Evolutionary conservation across 129 eudicot genomes (phyloP).

Genomic region (Calendula officinalis): DNA sequence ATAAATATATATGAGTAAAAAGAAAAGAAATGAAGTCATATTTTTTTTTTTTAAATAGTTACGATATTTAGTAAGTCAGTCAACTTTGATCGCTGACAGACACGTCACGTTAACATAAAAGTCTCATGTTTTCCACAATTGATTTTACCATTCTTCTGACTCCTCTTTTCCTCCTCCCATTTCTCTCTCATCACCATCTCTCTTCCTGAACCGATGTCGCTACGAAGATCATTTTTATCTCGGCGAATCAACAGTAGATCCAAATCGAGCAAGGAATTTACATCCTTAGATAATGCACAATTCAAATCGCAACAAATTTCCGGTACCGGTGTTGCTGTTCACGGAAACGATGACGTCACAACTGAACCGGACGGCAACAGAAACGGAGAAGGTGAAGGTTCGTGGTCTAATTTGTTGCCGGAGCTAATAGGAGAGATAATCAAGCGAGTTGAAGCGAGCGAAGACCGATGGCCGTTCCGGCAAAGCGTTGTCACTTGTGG

Average conservation of each 20-base stretch:
- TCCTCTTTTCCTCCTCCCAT: constrained; percentile 11
- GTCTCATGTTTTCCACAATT: constrained; percentile 8
- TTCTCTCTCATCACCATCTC: not conserved
- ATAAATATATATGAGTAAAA: no score
- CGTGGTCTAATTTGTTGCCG: constrained; percentile 80
- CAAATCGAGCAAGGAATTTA: constrained; percentile 37
- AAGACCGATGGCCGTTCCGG: constrained; percentile 76
- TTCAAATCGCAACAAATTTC: constrained; percentile 21
- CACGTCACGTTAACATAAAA: constrained; percentile 27
- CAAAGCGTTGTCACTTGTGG: constrained; percentile 78
- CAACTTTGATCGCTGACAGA: constrained; percentile 28
- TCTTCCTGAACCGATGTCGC: constrained; percentile 32
- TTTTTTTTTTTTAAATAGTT: no score
- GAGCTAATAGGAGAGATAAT: constrained; percentile 85
- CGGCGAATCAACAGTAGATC: constrained; percentile 54
- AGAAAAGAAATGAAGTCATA: no score
- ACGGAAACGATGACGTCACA: constrained; percentile 17
- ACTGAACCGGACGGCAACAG: constrained; percentile 17
- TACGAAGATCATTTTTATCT: constrained; percentile 47
- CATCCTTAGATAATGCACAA: constrained; percentile 14
- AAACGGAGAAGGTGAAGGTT: constrained; percentile 16
- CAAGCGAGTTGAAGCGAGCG: constrained; percentile 64
- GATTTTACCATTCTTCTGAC: not conserved
- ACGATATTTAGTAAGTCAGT: no score
- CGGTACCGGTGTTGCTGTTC: not conserved